These are phyloP conservation scores for Phytophthora pseudosyringae DNA, from an alignment of 352 stramenopile genomes.

Conservation along the genomic window DNA sequence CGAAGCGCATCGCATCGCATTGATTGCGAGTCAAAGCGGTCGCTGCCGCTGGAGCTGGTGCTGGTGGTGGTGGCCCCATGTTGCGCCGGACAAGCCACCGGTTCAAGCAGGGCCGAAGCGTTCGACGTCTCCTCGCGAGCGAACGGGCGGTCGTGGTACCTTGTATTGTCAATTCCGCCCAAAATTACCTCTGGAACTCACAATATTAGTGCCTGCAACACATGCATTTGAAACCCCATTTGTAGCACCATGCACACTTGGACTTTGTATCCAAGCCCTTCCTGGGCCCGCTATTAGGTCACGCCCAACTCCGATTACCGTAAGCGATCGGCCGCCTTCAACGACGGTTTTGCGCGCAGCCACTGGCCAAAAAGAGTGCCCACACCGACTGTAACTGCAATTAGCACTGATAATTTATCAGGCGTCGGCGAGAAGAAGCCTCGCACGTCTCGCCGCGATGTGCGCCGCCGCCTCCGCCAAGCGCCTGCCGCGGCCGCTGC, in stretches of 20 bases:
- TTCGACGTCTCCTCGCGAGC: no score
- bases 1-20: background rate
- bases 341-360: conserved; percentile 1
- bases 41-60: no score
- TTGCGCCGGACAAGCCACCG: no score
- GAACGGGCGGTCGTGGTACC: no score
- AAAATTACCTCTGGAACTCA: no score
- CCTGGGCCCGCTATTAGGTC: background rate
- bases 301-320: background rate
- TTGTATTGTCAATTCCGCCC: no score
- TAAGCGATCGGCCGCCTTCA: conserved; percentile 7
- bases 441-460: background rate
- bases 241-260: background rate
- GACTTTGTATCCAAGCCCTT: background rate
- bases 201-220: no score
- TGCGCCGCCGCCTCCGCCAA: background rate
- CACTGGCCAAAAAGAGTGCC: conserved; percentile 16
- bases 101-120: no score
- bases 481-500: conserved; percentile 34
- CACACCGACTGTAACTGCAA: conserved; percentile 7
- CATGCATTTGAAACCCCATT: no score
- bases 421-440: conserved; percentile 2
- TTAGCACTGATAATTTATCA: conserved; percentile 33
- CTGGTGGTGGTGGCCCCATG: no score
- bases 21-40: no score